Evolutionary conservation across 2,329 filamentous ascomycete species (phyloP).

Genomic region (Cercospora zeae-maydis): DNA sequence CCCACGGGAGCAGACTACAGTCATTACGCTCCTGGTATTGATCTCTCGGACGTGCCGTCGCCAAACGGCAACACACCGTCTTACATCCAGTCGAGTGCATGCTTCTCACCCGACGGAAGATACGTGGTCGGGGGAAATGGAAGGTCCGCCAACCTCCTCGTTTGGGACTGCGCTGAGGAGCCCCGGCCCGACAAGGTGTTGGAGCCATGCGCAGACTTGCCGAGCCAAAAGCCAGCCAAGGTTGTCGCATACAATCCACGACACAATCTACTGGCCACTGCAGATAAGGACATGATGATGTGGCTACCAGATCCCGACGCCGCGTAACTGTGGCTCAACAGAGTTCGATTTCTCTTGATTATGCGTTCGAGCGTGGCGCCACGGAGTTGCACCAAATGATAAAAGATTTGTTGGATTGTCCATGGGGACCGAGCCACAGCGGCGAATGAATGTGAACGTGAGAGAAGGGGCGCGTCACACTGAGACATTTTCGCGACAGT

Average conservation of each 20-base stretch:
- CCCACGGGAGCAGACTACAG: slow-evolving; percentile 26
- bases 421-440: background rate
- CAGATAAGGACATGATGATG: slow-evolving; percentile 68
- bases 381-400: background rate
- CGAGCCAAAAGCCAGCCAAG: slow-evolving; percentile 63
- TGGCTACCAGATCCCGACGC: slow-evolving; percentile 35
- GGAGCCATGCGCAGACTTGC: slow-evolving; percentile 61
- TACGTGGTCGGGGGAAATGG: slow-evolving; percentile 80
- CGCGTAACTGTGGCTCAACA: background rate
- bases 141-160: slow-evolving; percentile 63
- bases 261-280: slow-evolving; percentile 86
- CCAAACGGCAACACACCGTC: slow-evolving; percentile 53
- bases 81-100: slow-evolving; percentile 66
- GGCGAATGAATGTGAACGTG: background rate
- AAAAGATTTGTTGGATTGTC: background rate
- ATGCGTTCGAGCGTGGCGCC: background rate
- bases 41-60: slow-evolving; percentile 19
- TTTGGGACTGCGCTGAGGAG: slow-evolving; percentile 72
- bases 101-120: slow-evolving; percentile 83
- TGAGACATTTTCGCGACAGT: background rate
- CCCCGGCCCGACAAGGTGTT: slow-evolving; percentile 57
- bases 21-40: slow-evolving; percentile 39
- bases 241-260: slow-evolving; percentile 85
- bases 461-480: background rate
- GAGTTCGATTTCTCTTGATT: background rate